Conservation (phyloP, 2,329 filamentous ascomycete species). For the Phaeoacremonium minimum region DNA sequence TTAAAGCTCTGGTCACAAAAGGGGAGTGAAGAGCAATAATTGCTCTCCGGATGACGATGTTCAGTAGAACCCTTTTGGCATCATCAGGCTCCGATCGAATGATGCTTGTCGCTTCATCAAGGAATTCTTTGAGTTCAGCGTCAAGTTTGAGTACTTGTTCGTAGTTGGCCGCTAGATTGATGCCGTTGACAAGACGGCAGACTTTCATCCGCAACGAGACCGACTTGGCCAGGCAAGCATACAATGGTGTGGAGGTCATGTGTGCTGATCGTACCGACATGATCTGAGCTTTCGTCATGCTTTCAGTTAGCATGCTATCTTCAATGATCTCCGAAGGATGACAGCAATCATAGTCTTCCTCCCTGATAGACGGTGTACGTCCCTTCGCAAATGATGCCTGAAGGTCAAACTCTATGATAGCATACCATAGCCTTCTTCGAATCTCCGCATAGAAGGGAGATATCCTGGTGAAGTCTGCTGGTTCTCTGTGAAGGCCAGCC, state of each 20-base stretch:
- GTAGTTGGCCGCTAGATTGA: slow-evolving; percentile 5
- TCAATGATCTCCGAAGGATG: slow-evolving; percentile 1
- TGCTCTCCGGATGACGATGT: slow-evolving; percentile 3
- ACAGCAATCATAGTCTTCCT: slow-evolving; percentile 12
- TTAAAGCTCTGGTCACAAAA: slow-evolving; percentile 3
- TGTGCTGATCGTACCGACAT: neutral
- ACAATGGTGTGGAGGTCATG: neutral
- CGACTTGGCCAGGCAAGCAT: slow-evolving; percentile 2
- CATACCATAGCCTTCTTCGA: slow-evolving; percentile 17
- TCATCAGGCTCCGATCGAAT: neutral
- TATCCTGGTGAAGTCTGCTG: slow-evolving; percentile 8
- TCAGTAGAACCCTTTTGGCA: neutral
- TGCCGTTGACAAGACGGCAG: slow-evolving; percentile 4
- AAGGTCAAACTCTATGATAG: slow-evolving; percentile 17
- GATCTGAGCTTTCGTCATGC: neutral
- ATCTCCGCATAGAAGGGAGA: slow-evolving; percentile 14
- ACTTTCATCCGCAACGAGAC: slow-evolving; percentile 1
- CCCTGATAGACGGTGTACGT: slow-evolving; percentile 10
- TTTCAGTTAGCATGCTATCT: neutral
- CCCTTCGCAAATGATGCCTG: slow-evolving; percentile 17
- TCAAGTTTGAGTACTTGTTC: slow-evolving; percentile 6
- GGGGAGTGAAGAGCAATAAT: slow-evolving; percentile 6
- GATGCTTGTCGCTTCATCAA: neutral
- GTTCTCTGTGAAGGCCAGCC: slow-evolving; percentile 6
- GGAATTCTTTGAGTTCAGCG: slow-evolving; percentile 4